Conservation (phyloP, 805 yeast genomes). For the Candida odintsovae region DNA sequence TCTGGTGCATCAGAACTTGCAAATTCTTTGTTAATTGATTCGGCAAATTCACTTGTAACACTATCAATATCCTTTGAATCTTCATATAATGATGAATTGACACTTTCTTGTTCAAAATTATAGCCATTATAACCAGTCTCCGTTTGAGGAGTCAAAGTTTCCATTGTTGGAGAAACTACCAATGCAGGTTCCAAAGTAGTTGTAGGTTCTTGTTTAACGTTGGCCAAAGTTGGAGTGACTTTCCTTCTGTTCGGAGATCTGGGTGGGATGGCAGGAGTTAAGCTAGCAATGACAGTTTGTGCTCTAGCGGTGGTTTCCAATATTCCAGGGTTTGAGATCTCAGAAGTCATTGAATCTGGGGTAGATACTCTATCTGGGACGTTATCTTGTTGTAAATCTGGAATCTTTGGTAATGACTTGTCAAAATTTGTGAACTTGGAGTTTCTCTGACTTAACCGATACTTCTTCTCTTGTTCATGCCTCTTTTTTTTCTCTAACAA, state of each 20-base stretch:
- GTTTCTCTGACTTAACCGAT: conserved; percentile 4
- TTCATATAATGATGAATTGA: neutral
- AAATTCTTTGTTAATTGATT: neutral
- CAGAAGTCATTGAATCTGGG: conserved; percentile 17
- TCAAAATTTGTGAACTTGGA: conserved; percentile 9
- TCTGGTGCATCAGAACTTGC: neutral
- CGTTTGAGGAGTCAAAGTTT: neutral
- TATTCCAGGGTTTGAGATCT: conserved; percentile 10
- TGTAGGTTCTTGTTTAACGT: neutral
- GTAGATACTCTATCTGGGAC: conserved; percentile 13
- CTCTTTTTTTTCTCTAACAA: conserved; percentile 69
- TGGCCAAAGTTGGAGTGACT: conserved; percentile 1
- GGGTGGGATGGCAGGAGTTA: conserved; percentile 10
- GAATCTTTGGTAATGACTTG: conserved; percentile 21
- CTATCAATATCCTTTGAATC: neutral
- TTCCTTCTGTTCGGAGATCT: conserved; percentile 20
- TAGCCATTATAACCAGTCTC: neutral
- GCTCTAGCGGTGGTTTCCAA: conserved; percentile 6
- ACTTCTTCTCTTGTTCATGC: conserved; percentile 36
- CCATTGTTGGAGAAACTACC: conserved; percentile 12
- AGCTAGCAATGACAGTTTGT: neutral
- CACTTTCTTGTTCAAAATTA: neutral
- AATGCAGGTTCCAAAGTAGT: conserved; percentile 16
- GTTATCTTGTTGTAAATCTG: conserved; percentile 5
- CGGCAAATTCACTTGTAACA: neutral